Evolutionary conservation across 345 rosid genomes (phyloP), one percentile per base, ranked within the genome.

Genomic region (Psidium guajava): DNA sequence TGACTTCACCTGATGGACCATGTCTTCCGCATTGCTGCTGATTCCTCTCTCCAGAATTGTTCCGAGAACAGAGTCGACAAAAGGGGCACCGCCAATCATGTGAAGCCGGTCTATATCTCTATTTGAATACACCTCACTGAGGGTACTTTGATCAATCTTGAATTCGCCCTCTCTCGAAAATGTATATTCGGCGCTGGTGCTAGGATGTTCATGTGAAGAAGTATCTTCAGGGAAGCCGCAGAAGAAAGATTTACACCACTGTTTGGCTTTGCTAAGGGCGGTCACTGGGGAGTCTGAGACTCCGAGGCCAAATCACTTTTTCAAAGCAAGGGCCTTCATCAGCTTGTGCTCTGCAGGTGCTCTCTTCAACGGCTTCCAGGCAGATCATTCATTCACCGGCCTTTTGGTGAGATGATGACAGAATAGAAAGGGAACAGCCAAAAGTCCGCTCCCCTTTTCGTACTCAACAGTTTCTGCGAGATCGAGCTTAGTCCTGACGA

Each of bases 11-110:
- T 96, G 88, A 81, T 88, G 32, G 22, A 83, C 84, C 20, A 88
- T 61, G 50, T 94, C 92, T 3, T 88, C 91, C 3, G 56, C 85
- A n/a, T 24, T 86, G 25, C 89, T 88, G 24, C 16, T 1, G 85
- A 94, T 91, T 49, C 98, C 98, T 0, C 50, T 54, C 24, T 89
- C 87, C 0, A 87, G 16, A 85, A 89, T 86, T 3, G 93, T 90
- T 75, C 89, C 83, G 36, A 93, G 83, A 51, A 90, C 89, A 36
- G 91, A 83, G 58, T 91, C 91, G 11, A 94, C 83, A 5, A 89
- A 91, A 3, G 44, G 47, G 54, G 91, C 84, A 12, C 96, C 96
- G 13, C 89, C 95, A 24, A 91, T 83, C 4, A 89, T 24, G 6
- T 25, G 25, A 51, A 95, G 91, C 14, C 50, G 64, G 11, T 86